Evolutionary conservation across 2,329 filamentous ascomycete genomes (phyloP).

Genomic region (Ascosphaera apis): DNA sequence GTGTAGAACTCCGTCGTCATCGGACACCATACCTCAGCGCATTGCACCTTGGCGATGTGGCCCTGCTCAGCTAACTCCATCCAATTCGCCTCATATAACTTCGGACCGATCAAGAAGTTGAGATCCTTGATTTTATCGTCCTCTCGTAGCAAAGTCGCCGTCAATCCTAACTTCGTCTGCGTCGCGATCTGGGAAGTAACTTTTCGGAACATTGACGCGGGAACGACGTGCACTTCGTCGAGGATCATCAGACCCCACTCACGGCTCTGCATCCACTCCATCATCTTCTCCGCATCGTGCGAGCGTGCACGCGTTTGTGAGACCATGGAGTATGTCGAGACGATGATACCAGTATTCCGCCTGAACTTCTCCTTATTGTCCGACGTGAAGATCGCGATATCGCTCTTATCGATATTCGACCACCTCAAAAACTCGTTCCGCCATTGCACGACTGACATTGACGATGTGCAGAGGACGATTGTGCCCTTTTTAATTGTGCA

Average conservation of each 20-base stretch:
- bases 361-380: constrained; percentile 74
- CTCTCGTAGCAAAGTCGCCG: constrained; percentile 79
- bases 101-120: constrained; percentile 92
- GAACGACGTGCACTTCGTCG: constrained; percentile 95
- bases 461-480: constrained; percentile 86
- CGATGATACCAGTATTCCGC: constrained; percentile 81
- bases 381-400: constrained; percentile 86
- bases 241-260: constrained; percentile 97
- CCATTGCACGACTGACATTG: constrained; percentile 97
- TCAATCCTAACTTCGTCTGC: constrained; percentile 84
- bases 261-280: constrained; percentile 69
- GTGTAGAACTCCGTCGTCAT: constrained; percentile 98
- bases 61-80: constrained; percentile 95
- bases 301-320: constrained; percentile 69
- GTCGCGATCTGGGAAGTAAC: constrained; percentile 86
- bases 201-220: constrained; percentile 84
- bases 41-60: constrained; percentile 91
- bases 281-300: constrained; percentile 89
- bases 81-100: constrained; percentile 97
- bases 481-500: constrained; percentile 95
- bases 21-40: constrained; percentile 95
- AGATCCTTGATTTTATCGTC: constrained; percentile 96
- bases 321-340: constrained; percentile 98
- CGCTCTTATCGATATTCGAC: constrained; percentile 91
- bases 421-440: constrained; percentile 89